Conservation (phyloP, 148 eudicot genomes). For the Nepenthes mirabilis region DNA sequence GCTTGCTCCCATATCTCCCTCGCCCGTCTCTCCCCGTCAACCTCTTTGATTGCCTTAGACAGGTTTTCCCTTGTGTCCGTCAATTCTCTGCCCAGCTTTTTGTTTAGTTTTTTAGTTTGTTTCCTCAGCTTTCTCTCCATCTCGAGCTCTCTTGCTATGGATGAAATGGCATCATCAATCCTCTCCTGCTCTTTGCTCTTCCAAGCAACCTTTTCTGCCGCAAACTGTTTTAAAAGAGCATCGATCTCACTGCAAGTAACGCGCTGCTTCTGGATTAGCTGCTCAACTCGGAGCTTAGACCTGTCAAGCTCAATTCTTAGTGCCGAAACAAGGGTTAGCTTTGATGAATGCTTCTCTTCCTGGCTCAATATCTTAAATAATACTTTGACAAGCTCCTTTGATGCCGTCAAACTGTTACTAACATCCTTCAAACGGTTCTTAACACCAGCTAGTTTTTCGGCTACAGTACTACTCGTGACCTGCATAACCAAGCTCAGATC, state of each 20-base stretch:
- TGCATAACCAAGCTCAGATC: slow-evolving; percentile 7
- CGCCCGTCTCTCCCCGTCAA: slow-evolving; percentile 53
- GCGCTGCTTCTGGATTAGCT: slow-evolving; percentile 39
- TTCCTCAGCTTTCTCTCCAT: slow-evolving; percentile 57
- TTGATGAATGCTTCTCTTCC: slow-evolving; percentile 47
- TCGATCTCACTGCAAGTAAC: slow-evolving; percentile 22
- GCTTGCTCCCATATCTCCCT: slow-evolving; percentile 71
- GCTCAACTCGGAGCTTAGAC: slow-evolving; percentile 30
- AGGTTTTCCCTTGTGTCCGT: slow-evolving; percentile 41
- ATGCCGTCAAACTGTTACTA: slow-evolving; percentile 39
- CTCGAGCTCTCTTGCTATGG: slow-evolving; percentile 46
- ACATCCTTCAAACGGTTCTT: slow-evolving; percentile 54
- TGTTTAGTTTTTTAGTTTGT: slow-evolving; percentile 67
- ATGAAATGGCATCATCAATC: slow-evolving; percentile 33
- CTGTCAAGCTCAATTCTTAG: slow-evolving; percentile 26
- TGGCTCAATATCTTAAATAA: slow-evolving; percentile 24
- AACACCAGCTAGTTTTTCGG: slow-evolving; percentile 12
- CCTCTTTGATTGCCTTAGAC: slow-evolving; percentile 34
- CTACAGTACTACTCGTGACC: slow-evolving; percentile 10
- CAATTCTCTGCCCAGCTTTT: slow-evolving; percentile 67
- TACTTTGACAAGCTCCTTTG: slow-evolving; percentile 31
- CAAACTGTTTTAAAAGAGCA: slow-evolving; percentile 24
- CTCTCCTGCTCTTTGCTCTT: slow-evolving; percentile 47
- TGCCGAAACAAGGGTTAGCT: slow-evolving; percentile 51
- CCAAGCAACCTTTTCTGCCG: slow-evolving; percentile 50